Conservation (phyloP, 2,329 filamentous ascomycete species). For the Thelonectria rubi region DNA sequence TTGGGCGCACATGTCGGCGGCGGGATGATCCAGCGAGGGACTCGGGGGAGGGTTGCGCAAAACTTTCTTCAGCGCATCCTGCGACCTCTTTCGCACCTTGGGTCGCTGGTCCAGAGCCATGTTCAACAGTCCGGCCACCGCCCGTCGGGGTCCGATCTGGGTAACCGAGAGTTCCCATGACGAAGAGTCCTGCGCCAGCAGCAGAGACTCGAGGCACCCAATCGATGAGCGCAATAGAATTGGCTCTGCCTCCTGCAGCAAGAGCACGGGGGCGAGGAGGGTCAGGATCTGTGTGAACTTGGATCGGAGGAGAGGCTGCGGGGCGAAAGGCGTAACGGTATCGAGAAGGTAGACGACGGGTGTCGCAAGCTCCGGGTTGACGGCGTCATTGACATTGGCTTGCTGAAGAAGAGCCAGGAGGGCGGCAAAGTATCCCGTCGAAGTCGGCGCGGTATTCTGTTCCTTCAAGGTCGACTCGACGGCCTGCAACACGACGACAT, state of each 20-base stretch:
- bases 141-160: conserved; percentile 85
- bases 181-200: conserved; percentile 85
- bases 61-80: conserved; percentile 86
- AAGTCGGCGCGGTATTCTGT: conserved; percentile 82
- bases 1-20: conserved; percentile 95
- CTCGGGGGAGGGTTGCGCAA: conserved; percentile 88
- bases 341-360: conserved; percentile 97
- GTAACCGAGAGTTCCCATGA: conserved; percentile 88
- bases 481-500: conserved; percentile 84
- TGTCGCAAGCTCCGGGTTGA: conserved; percentile 83
- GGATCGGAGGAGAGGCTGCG: conserved; percentile 85
- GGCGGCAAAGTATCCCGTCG: conserved; percentile 96
- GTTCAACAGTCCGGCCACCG: conserved; percentile 84
- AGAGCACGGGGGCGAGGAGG: conserved; percentile 84
- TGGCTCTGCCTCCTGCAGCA: conserved; percentile 83
- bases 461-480: conserved; percentile 93
- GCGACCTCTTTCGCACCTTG: conserved; percentile 92
- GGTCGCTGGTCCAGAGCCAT: conserved; percentile 87
- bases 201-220: conserved; percentile 90
- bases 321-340: conserved; percentile 84
- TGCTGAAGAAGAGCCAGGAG: conserved; percentile 87
- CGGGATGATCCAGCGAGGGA: conserved; percentile 92
- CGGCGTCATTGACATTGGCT: conserved; percentile 71
- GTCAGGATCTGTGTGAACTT: conserved; percentile 96
- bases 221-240: conserved; percentile 87